Conservation (phyloP, 2,329 filamentous ascomycete species). For the Penicillium nordicum region DNA sequence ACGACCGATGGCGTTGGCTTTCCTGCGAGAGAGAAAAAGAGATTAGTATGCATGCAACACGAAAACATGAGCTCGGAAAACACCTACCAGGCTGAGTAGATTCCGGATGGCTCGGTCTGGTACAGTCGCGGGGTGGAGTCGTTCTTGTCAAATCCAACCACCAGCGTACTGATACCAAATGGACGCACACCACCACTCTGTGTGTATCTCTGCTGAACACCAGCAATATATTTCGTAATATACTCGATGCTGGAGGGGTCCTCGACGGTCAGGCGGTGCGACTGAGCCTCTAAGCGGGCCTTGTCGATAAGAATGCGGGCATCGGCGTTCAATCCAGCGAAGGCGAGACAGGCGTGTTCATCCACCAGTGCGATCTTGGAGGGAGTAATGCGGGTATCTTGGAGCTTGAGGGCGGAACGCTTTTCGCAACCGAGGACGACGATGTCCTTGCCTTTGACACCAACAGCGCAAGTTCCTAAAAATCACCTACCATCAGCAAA, state of each 20-base stretch:
- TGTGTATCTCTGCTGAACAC: conserved; percentile 97
- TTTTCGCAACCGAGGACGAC: conserved; percentile 98
- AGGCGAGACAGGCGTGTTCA: conserved; percentile 92
- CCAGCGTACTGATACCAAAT: conserved; percentile 97
- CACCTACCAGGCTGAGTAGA: conserved; percentile 93
- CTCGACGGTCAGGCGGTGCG: conserved; percentile 93
- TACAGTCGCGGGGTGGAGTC: conserved; percentile 87
- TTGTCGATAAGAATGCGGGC: conserved; percentile 98
- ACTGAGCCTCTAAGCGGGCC: conserved; percentile 93
- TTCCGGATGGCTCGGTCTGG: conserved; percentile 98
- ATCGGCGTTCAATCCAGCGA: conserved; percentile 95
- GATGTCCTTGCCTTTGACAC: conserved; percentile 90
- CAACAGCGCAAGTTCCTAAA: conserved; percentile 91
- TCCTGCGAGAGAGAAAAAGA: conserved; percentile 57
- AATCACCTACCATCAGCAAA: conserved; percentile 3
- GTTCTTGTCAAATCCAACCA: conserved; percentile 96
- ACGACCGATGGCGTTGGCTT: conserved; percentile 96
- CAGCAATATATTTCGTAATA: conserved; percentile 97
- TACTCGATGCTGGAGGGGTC: conserved; percentile 98
- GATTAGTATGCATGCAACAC: conserved; percentile 16
- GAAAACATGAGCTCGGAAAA: background rate
- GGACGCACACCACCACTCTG: conserved; percentile 97
- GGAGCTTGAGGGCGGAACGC: conserved; percentile 97
- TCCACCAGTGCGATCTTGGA: conserved; percentile 98
- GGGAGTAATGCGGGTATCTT: conserved; percentile 97